These are phyloP conservation scores for Ganoderma lucidum DNA, from an alignment of 1,284 basidiomycete genomes.

Conservation along the genomic window DNA sequence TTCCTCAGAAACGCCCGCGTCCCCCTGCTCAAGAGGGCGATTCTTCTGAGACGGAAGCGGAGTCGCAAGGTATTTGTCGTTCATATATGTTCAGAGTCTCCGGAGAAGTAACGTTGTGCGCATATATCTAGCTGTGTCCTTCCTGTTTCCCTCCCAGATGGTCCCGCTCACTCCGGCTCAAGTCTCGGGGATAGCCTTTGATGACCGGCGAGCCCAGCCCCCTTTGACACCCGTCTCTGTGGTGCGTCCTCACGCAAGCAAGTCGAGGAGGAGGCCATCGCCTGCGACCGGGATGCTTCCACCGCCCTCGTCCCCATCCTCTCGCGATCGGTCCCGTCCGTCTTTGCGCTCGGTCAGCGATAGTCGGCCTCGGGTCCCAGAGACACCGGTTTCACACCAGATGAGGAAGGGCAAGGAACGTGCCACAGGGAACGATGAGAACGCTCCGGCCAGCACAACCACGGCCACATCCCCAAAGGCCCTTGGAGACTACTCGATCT, in stretches of 20 bases:
- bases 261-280: constrained; percentile 1
- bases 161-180: constrained; percentile 16
- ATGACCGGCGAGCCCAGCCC: constrained; percentile 8
- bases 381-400: constrained; percentile 17
- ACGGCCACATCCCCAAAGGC: constrained; percentile 10
- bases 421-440: constrained; percentile 26
- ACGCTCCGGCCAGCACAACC: constrained; percentile 11
- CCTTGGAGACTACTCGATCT: constrained; percentile 32
- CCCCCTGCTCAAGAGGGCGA: constrained; percentile 11
- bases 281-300: constrained; percentile 7
- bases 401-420: constrained; percentile 27
- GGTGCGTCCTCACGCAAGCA: constrained; percentile 15
- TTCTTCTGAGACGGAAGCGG: constrained; percentile 37
- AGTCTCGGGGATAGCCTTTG: constrained; percentile 16
- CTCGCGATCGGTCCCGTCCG: constrained; percentile 12
- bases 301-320: constrained; percentile 8
- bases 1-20: constrained; percentile 23
- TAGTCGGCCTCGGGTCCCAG: constrained; percentile 12
- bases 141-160: constrained; percentile 27
- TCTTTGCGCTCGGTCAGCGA: background rate
- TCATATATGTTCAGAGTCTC: background rate
- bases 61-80: constrained; percentile 31
- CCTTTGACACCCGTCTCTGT: constrained; percentile 25
- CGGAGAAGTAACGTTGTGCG: background rate
- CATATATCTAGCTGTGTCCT: constrained; percentile 17